phyloP scores from a whole-genome alignment of 2,329 filamentous ascomycete genomes.

The Xylaria sp. region DNA sequence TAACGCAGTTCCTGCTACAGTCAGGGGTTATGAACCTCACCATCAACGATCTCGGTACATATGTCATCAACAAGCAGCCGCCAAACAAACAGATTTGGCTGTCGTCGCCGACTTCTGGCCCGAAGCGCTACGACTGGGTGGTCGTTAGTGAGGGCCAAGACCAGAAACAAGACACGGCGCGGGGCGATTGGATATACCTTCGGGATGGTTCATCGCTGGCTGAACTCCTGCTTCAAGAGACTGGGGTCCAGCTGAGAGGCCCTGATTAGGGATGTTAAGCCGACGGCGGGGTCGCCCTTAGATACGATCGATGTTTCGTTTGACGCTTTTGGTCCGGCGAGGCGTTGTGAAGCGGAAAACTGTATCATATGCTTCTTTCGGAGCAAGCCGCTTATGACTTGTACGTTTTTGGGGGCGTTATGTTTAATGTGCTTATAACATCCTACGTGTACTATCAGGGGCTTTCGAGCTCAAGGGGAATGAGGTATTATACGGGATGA shows the following conservation, averaged over 20 bases:
- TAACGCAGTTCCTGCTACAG: slow-evolving; percentile 56
- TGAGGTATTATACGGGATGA: not conserved
- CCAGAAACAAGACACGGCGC: slow-evolving; percentile 79
- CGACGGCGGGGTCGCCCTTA: not conserved
- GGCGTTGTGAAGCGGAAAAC: not conserved
- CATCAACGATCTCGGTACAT: slow-evolving; percentile 77
- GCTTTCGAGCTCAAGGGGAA: slow-evolving; percentile 1
- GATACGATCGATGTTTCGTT: slow-evolving; percentile 12
- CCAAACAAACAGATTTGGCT: slow-evolving; percentile 99
- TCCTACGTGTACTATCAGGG: slow-evolving; percentile 26
- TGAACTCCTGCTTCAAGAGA: slow-evolving; percentile 77
- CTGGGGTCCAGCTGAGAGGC: slow-evolving; percentile 72
- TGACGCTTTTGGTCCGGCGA: slow-evolving; percentile 5
- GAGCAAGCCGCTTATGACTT: slow-evolving; percentile 3
- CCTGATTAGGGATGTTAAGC: not conserved
- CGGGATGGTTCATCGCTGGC: slow-evolving; percentile 82
- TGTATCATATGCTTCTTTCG: slow-evolving; percentile 24
- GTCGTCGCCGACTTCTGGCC: slow-evolving; percentile 87
- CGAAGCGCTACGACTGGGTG: slow-evolving; percentile 95
- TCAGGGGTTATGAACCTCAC: slow-evolving; percentile 84
- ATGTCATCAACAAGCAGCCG: slow-evolving; percentile 98
- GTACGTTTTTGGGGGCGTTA: slow-evolving; percentile 8
- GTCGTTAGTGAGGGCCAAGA: slow-evolving; percentile 75
- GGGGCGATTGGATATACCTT: slow-evolving; percentile 86
- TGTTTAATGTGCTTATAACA: slow-evolving; percentile 11